phyloP scores from a whole-genome alignment of 352 stramenopile genomes.

The Phytophthora boehmeriae region DNA sequence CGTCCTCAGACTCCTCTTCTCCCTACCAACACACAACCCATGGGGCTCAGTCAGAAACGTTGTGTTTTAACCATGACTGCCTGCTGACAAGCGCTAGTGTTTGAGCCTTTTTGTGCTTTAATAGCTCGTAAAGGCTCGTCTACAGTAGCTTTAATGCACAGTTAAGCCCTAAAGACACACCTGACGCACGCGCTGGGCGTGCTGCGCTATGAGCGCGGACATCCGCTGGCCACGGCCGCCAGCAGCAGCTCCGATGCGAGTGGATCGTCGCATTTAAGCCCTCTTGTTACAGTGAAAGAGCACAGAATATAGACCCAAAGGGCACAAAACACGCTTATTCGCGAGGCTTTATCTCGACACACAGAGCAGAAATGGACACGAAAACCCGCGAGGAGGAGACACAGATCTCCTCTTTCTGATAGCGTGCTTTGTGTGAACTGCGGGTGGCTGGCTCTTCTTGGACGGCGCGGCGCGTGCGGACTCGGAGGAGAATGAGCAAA shows the following conservation, averaged over 20 bases:
- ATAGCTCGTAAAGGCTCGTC: not conserved
- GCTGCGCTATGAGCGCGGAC: constrained; percentile 59
- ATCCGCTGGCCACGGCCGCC: constrained; percentile 59
- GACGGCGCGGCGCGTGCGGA: constrained; percentile 25
- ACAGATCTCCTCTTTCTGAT: constrained; percentile 16
- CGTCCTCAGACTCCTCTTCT: constrained; percentile 46
- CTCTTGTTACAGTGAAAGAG: constrained; percentile 16
- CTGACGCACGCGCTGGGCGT: constrained; percentile 46
- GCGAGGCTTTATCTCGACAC: constrained; percentile 3
- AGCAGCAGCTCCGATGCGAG: constrained; percentile 53
- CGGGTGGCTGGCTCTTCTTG: constrained; percentile 20
- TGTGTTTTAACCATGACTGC: constrained; percentile 3
- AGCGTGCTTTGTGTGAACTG: constrained; percentile 4
- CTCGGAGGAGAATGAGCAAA: constrained; percentile 37
- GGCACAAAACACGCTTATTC: not conserved
- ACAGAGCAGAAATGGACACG: constrained; percentile 17
- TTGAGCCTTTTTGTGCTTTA: too few relatives aligned
- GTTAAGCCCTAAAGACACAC: constrained; percentile 26
- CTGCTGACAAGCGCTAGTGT: constrained; percentile 3
- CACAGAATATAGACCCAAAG: constrained; percentile 23
- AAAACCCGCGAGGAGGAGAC: constrained; percentile 5
- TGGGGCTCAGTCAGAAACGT: constrained; percentile 19
- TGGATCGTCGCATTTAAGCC: constrained; percentile 64
- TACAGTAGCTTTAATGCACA: constrained; percentile 2
- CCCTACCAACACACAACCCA: constrained; percentile 28